Evolutionary conservation across 768 basidiomycete genomes (phyloP), one percentile per base, ranked within the genome.

Genomic region (Amanita inopinata): DNA sequence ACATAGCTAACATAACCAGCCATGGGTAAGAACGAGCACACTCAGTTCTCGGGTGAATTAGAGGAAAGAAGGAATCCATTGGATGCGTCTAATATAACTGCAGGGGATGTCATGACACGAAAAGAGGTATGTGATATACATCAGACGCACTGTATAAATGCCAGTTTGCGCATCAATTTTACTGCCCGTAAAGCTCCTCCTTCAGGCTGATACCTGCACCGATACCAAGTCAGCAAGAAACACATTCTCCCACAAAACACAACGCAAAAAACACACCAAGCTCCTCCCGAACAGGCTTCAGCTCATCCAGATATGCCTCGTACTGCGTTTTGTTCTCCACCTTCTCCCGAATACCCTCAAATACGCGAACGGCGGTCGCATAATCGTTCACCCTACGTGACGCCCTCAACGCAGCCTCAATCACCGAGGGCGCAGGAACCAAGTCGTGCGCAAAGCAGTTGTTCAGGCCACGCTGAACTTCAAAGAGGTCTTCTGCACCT

Each of bases 391-490:
- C 90, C 51, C 92, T 78, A 51, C 96, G 73, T 15, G 88, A 78
- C 44, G 92, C 91, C 41, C 80, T 78, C 48, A 93, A 67, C 19
- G 90, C 90, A 49, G 88, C 85, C 66, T 92, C 89, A 42, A 93
- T 66, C 53, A 94, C 88, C 42, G 70, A 60, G 19, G 88, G 76
- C 1, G 87, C 76, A 3, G 91, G 91, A 10, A 96, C 92, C 49
- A 96, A 78, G 63, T 99, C 96, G 63, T 98, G 94, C 2, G 96
- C 89, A 61, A 99, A 99, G 70, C 93, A 97, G 75, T 99, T 99
- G 74, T 99, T 98, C 56, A 99, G 71, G 28, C 96, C 96, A 38
- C 96, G 88, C 67, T 99, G 94, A 50, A 99, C 85, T 71, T 99
- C 96, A 59, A 99, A 99, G 45, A 97, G 76, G 67, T 99, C 96